These are phyloP conservation scores for Candida ovalis DNA, from an alignment of 805 yeast species.

Conservation along the genomic window DNA sequence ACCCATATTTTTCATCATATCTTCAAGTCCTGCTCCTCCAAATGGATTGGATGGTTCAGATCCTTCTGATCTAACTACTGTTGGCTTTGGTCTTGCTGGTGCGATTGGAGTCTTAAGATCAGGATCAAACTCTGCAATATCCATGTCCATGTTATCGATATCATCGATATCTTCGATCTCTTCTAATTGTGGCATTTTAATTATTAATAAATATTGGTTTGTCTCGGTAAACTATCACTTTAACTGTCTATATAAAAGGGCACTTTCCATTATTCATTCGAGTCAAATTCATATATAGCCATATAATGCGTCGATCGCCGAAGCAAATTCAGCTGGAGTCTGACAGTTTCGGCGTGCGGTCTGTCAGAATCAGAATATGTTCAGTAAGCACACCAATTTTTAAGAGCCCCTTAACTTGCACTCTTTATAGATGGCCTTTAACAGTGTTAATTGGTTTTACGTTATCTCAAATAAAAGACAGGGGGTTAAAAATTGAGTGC, in stretches of 20 bases:
- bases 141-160: conserved; percentile 91
- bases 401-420: not conserved
- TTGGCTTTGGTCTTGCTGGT: conserved; percentile 56
- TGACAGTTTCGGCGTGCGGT: too few relatives aligned
- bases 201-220: not conserved
- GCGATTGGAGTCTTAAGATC: conserved; percentile 64
- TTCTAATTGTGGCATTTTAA: conserved; percentile 61
- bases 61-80: conserved; percentile 59
- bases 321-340: not conserved
- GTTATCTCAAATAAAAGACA: too few relatives aligned
- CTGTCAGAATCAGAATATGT: not conserved
- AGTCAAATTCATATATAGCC: too few relatives aligned
- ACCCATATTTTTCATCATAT: conserved; percentile 26
- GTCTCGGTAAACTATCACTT: too few relatives aligned
- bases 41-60: conserved; percentile 24
- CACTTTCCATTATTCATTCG: too few relatives aligned
- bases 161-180: conserved; percentile 77
- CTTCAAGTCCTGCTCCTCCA: conserved; percentile 17
- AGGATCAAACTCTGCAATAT: conserved; percentile 86
- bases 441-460: too few relatives aligned
- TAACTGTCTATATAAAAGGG: too few relatives aligned
- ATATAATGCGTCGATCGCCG: not conserved
- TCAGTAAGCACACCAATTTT: not conserved
- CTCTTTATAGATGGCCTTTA: too few relatives aligned
- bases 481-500: too few relatives aligned